A percentile compares a stretch with the other conserved stretches of the same genome.
These are phyloP conservation scores for Colletotrichum costaricense DNA, from an alignment of 2,329 filamentous ascomycete species.

Conservation along the genomic window DNA sequence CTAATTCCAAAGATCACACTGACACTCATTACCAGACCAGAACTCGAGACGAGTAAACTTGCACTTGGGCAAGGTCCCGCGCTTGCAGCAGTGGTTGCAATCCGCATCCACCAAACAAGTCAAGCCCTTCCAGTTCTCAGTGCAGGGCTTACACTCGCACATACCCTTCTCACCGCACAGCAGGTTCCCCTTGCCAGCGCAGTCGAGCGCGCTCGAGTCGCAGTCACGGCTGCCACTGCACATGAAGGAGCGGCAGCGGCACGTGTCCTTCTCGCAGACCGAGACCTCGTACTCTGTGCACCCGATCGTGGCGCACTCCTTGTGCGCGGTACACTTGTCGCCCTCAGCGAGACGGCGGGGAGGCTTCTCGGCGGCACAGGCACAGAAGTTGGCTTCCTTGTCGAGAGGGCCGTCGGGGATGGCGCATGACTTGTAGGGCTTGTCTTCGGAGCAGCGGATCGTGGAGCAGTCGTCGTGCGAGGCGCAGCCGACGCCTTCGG, in stretches of 20 bases:
- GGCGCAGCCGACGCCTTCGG: slow-evolving; percentile 4
- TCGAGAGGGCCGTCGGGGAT: neutral
- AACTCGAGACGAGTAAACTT: neutral
- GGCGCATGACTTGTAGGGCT: slow-evolving; percentile 14
- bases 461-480: neutral
- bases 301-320: slow-evolving; percentile 4
- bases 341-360: neutral
- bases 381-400: neutral
- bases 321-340: neutral
- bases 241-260: neutral
- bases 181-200: neutral
- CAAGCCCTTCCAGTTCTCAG: neutral
- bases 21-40: neutral
- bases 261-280: neutral
- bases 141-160: neutral
- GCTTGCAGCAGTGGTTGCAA: slow-evolving; percentile 8
- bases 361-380: neutral
- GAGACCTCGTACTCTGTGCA: neutral
- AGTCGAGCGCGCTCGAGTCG: neutral
- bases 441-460: slow-evolving; percentile 7
- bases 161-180: neutral
- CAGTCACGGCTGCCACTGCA: neutral
- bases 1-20: slow-evolving; percentile 4
- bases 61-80: neutral
- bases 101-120: neutral